phyloP scores from a whole-genome alignment of 495 filamentous ascomycete species.

The Xylaria grammica region DNA sequence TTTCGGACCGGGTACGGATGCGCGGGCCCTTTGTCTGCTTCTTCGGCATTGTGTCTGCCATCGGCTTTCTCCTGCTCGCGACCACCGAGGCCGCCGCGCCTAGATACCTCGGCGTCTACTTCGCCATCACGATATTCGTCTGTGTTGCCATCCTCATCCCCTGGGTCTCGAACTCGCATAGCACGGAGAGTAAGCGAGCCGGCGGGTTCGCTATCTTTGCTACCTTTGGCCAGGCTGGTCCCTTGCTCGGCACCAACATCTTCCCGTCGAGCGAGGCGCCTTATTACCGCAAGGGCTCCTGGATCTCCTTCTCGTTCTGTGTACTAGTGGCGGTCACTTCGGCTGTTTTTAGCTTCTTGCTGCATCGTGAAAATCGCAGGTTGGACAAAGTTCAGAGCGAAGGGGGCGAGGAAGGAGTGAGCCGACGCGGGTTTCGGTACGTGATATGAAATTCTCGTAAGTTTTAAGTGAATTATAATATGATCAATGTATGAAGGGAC shows the following conservation, averaged over 20 bases:
- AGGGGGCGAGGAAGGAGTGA: neutral
- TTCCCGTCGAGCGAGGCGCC: slow-evolving; percentile 34
- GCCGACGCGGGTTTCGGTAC: slow-evolving; percentile 22
- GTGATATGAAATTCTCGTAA: slow-evolving; percentile 22
- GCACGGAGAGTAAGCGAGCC: slow-evolving; percentile 33
- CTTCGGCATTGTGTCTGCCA: slow-evolving; percentile 46
- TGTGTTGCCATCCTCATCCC: slow-evolving; percentile 30
- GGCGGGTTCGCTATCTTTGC: slow-evolving; percentile 32
- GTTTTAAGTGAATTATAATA: too few species aligned
- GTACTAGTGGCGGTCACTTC: slow-evolving; percentile 23
- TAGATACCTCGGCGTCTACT: slow-evolving; percentile 38
- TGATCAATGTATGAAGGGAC: too few species aligned
- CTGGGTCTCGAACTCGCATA: slow-evolving; percentile 36
- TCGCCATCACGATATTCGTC: slow-evolving; percentile 37
- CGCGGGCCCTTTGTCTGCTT: slow-evolving; percentile 58
- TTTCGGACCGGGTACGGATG: slow-evolving; percentile 54
- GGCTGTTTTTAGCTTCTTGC: slow-evolving; percentile 20
- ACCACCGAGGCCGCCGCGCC: slow-evolving; percentile 30
- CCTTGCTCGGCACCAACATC: slow-evolving; percentile 35
- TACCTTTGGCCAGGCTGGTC: slow-evolving; percentile 26
- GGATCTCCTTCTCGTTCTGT: slow-evolving; percentile 29
- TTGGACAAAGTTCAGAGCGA: slow-evolving; percentile 18
- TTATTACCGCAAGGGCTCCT: slow-evolving; percentile 33
- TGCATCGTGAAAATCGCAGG: slow-evolving; percentile 25
- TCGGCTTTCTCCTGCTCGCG: slow-evolving; percentile 40